Evolutionary conservation across 495 filamentous ascomycete species (phyloP), one percentile per base, ranked within the genome.

Genomic region (Neurospora pannonica): DNA sequence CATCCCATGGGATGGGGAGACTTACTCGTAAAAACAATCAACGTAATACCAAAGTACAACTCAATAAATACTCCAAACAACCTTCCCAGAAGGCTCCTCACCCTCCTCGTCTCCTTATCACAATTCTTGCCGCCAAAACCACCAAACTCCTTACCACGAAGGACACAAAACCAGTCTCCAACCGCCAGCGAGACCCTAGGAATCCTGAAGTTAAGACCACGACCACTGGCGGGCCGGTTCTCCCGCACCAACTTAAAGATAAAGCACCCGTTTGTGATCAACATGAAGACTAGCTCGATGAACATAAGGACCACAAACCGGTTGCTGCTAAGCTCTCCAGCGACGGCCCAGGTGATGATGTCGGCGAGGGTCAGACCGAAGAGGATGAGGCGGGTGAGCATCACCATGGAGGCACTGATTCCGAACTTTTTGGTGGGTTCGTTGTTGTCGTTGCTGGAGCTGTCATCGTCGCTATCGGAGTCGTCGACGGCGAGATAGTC

Each of bases 111-210:
- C 10, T 13, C 9, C 13, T 71, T 48, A 42, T 39, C 46, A 28
- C 11, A 39, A 15, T 38, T 62, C 15, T 74, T 71, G 36, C 72
- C 70, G 11, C 60, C 62, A 69, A 43, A 43, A 7, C 40, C 40
- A 19, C 6, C 40, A 43, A 43, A 43, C 40, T 43, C 40, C 46
- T 28, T 28, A 28, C 11, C 46, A 4, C 70, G 70, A 11, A 73
- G 28, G 6, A 31, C 71, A 24, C 75, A 78, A 10, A 13, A 15
- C 5, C 46, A 73, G n/a, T 73, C 72, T 7, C 76, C 76, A 28
- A 78, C 24, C 42, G 71, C 71, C 71, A 60, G 70, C 2, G 71
- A 5, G 19, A 78, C 31, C 37, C n/a, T 36, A 5, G 76, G 76
- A 76, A 48, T 3, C 19, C 4, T 6, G 1, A 69, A 36, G 13